A percentile compares a stretch with the other conserved stretches of the same genome.
phyloP scores from a whole-genome alignment of 257 asterid genomes.

The Henckelia pumila region DNA sequence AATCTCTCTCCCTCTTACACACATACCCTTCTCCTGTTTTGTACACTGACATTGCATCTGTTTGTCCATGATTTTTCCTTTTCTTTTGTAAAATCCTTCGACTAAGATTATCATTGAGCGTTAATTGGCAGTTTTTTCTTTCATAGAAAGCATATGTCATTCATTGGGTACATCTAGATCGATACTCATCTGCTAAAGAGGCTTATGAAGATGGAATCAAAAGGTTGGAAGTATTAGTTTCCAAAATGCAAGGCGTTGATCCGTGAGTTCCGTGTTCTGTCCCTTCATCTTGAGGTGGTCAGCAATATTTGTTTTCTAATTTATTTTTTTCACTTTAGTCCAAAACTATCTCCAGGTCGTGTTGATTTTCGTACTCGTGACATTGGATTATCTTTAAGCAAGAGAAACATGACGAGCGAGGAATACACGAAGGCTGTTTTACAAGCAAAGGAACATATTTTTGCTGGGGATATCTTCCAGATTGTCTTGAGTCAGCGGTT shows the following conservation, averaged over 20 bases:
- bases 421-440: conserved; percentile 71
- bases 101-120: conserved; percentile 19
- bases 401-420: conserved; percentile 65
- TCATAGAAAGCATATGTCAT: conserved; percentile 75
- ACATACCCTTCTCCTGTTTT: neutral
- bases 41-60: neutral
- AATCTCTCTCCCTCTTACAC: conserved; percentile 9
- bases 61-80: conserved; percentile 6
- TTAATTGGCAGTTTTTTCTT: conserved; percentile 15
- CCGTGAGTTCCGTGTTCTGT: conserved; percentile 17
- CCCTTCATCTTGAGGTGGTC: conserved; percentile 13
- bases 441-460: conserved; percentile 86
- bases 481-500: conserved; percentile 96
- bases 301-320: conserved; percentile 21
- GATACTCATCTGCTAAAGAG: conserved; percentile 62
- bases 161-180: conserved; percentile 95
- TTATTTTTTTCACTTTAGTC: conserved; percentile 40
- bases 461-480: conserved; percentile 98
- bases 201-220: conserved; percentile 78
- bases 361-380: conserved; percentile 45
- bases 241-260: conserved; percentile 85
- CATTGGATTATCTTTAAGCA: conserved; percentile 41
- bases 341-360: conserved; percentile 62
- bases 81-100: conserved; percentile 8
- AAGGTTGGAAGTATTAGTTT: conserved; percentile 66